Base-by-base conservation (phyloP, 2,329 filamentous ascomycete species). In the Arthrobotrys musiformis region DNA sequence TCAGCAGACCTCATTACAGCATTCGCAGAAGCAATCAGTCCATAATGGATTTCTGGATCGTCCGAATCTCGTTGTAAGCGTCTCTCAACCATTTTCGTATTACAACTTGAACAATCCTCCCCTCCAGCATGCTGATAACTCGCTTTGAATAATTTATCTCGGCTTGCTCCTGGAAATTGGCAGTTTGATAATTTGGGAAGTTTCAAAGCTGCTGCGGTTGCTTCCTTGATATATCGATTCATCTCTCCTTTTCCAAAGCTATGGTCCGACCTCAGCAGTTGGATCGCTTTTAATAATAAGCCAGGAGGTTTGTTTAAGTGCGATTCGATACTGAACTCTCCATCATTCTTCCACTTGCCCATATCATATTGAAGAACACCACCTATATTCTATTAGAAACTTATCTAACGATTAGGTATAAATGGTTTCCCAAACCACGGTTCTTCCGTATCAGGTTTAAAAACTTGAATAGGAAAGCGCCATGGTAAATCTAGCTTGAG, bases 361-460 rank as follows among this genome's bases (percentile, higher is more conserved):
- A 69, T 69, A 48, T 69, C 64, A 48, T 60, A 60, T 26, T 69
- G 64, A 8, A 69, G 48, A 48, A 69, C 64, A 26, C 50, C 64
- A 13, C 24, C 64, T 69, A 13, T 5, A 19, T 2, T 11, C n/a
- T n/a, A n/a, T n/a, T n/a, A n/a, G n/a, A n/a, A n/a, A n/a, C n/a
- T n/a, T n/a, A n/a, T n/a, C n/a, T n/a, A n/a, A n/a, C n/a, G n/a
- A n/a, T n/a, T n/a, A n/a, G 22, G 26, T 11, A 30, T 19, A 24
- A n/a, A 35, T 37, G 33, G 33, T 37, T 11, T 2, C 33, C 33
- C 33, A 11, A 37, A 4, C n/a, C n/a, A n/a, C n/a, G n/a, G n/a
- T n/a, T n/a, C n/a, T n/a, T n/a, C n/a, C n/a, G n/a, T n/a, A n/a
- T n/a, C n/a, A n/a, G n/a, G n/a, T n/a, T n/a, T n/a, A n/a, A n/a